These are phyloP conservation scores for Passalora sequoiae DNA, from an alignment of 2,329 filamentous ascomycete genomes.

Conservation along the genomic window DNA sequence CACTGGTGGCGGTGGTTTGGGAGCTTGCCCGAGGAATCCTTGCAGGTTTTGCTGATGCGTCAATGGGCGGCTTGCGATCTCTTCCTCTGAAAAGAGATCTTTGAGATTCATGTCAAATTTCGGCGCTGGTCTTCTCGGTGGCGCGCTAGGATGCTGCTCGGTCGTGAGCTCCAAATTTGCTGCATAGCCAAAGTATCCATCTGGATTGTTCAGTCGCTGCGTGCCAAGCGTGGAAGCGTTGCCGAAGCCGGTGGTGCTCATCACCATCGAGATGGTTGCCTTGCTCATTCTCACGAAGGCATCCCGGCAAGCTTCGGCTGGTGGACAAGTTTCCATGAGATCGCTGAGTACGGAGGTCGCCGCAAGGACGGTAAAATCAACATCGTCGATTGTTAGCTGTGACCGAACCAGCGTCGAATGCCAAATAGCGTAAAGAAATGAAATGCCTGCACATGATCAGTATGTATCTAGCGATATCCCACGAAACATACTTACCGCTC, in stretches of 20 bases:
- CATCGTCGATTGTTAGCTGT: conserved; percentile 83
- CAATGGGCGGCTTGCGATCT: conserved; percentile 34
- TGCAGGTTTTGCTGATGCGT: conserved; percentile 18
- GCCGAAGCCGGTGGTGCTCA: conserved; percentile 72
- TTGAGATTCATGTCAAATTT: conserved; percentile 56
- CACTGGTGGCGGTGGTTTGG: conserved; percentile 17
- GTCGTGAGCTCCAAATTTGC: conserved; percentile 3
- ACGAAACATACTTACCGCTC: conserved; percentile 61
- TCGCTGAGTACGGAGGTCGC: conserved; percentile 90
- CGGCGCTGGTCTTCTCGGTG: conserved; percentile 34
- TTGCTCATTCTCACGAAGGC: conserved; percentile 94
- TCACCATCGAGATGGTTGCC: conserved; percentile 91
- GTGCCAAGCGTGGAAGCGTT: conserved; percentile 28
- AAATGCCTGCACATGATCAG: conserved; percentile 56
- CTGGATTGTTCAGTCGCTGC: conserved; percentile 26
- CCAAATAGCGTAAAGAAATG: conserved; percentile 96
- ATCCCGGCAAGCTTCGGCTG: conserved; percentile 88
- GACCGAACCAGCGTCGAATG: conserved; percentile 85
- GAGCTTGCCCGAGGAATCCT: conserved; percentile 23
- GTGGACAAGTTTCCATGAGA: conserved; percentile 88
- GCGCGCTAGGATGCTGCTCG: conserved; percentile 5
- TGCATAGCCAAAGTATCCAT: conserved; percentile 25
- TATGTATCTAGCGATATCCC: background rate
- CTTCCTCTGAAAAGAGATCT: conserved; percentile 47
- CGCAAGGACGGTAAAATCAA: conserved; percentile 93